Evolutionary conservation across 2,329 filamentous ascomycete genomes (phyloP), one percentile per base, ranked within the genome.

Genomic region (Diaporthe citrichinensis): DNA sequence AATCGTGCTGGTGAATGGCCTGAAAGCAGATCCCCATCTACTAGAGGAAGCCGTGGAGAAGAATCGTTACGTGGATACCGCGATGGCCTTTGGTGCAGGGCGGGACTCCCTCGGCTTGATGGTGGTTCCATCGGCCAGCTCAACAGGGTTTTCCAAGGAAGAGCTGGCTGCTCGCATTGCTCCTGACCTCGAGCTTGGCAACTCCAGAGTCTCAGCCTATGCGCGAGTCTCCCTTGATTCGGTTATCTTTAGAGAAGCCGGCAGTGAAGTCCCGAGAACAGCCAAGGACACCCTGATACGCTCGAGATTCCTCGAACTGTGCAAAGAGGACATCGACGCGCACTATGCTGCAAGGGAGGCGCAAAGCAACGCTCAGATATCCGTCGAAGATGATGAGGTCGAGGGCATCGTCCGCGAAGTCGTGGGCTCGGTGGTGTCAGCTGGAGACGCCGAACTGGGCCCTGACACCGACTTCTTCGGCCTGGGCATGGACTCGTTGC

Each of bases 211-310:
- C 3, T 53, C 71, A 7, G 31, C 71, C 23, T 73, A 73, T 34
- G 9, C 71, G 8, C 46, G 46, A 34, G 41, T 67, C 10, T 36
- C 71, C 4, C 49, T 36, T 25, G 71, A 73, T 36, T 31, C 61
- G 6, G 61, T 73, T 34, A 73, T 73, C 7, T 41, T 73, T 17
- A 73, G 31, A 34, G 49, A 73, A 17, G 49, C 49, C 17, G 71
- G 65, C 46, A 53, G 28, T 10, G 8, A 28, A 12, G 65, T 68
- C 3, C 74, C 76, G 1, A 81, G 81, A 58, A 91, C 90, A 1
- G 90, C 91, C 75, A 91, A 92, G 79, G 88, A 88, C 4, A 91
- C 88, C 0, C 85, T 89, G 73, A 90, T 91, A 67, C 85, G 90
- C 3, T 86, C 86, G 5, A 85, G 86, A n/a, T 85, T 88, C 10